These are phyloP conservation scores for Penicillium lagena DNA, from an alignment of 495 filamentous ascomycete species.

Conservation along the genomic window DNA sequence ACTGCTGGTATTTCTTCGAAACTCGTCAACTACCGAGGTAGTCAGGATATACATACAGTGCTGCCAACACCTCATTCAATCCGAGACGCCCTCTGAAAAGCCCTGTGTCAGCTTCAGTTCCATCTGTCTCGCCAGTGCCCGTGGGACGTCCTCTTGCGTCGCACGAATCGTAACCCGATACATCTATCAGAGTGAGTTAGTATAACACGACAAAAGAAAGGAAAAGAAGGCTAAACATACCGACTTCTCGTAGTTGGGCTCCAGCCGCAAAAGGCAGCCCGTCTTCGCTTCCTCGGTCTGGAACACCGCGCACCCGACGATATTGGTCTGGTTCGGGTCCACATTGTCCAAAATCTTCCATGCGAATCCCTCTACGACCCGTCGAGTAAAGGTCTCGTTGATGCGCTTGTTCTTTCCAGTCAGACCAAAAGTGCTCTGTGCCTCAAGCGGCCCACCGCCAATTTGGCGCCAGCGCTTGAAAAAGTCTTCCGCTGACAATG, in stretches of 20 bases:
- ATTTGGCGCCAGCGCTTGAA: constrained; percentile 99
- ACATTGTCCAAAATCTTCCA: constrained; percentile 84
- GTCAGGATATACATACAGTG: constrained; percentile 16
- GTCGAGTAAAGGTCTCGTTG: constrained; percentile 51
- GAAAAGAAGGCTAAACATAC: constrained; percentile 37
- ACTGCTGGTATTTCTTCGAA: constrained; percentile 17
- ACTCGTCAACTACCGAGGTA: neutral
- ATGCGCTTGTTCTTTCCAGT: constrained; percentile 44
- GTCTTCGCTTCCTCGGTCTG: constrained; percentile 81
- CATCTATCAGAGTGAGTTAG: constrained; percentile 54
- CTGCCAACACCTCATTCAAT: constrained; percentile 9
- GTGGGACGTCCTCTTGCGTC: constrained; percentile 83
- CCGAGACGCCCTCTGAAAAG: constrained; percentile 5
- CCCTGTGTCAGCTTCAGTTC: constrained; percentile 68
- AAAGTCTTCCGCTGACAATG: constrained; percentile 81
- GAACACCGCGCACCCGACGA: constrained; percentile 90
- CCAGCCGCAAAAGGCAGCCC: constrained; percentile 86
- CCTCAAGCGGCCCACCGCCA: constrained; percentile 77
- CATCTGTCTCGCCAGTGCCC: constrained; percentile 76
- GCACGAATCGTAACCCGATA: constrained; percentile 90
- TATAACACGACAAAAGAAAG: neutral
- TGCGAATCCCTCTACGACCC: constrained; percentile 69
- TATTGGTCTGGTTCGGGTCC: constrained; percentile 85
- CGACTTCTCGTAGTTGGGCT: constrained; percentile 89
- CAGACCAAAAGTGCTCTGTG: constrained; percentile 76